Evolutionary conservation across 177 flowering plant species (phyloP), one percentile per base, ranked within the genome.

Genomic region (Telopea speciosissima): DNA sequence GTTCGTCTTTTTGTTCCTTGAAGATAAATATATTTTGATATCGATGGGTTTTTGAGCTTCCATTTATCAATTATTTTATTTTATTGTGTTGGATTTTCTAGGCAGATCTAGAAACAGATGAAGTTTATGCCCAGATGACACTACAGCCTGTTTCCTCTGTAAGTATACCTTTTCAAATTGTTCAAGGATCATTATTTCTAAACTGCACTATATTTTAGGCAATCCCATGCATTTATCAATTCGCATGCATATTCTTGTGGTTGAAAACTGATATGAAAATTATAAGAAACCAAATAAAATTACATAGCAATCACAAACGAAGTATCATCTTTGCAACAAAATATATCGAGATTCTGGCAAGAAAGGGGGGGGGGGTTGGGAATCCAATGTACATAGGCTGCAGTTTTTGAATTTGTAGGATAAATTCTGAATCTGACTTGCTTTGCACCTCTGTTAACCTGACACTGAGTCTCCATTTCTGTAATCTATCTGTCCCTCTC

Each of bases 31-130:
- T 52, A 26, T 40, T 68, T 62, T 52, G 36, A 28, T 31, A 19
- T 23, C 42, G 12, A 12, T 19, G 8, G 16, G 0, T 21, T 44
- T 23, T 73, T 24, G n/a, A 36, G 40, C 40, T 14, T 62, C 56
- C 24, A 12, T 52, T 23, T 49, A 31, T 26, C 42, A 44, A 42
- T 59, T 65, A 24, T 44, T 22, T 28, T 42, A 23, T 72, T 19
- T 70, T 45, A 9, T 67, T 71, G 5, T 71, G 56, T 73, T 76
- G 31, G 26, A 45, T 71, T 77, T 65, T 36, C 22, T 75, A 93
- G 98, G 98, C 98, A 21, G 97, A 91, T 75, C 85, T 89, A 59
- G 98, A 93, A 79, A 93, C 98, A 6, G 98, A 93, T 75, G 98
- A 93, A 83, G 98, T 91, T 10, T 93, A 89, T 87, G 93, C 98